Base-by-base conservation (phyloP, 257 asterid genomes). In the Salvia splendens region DNA sequence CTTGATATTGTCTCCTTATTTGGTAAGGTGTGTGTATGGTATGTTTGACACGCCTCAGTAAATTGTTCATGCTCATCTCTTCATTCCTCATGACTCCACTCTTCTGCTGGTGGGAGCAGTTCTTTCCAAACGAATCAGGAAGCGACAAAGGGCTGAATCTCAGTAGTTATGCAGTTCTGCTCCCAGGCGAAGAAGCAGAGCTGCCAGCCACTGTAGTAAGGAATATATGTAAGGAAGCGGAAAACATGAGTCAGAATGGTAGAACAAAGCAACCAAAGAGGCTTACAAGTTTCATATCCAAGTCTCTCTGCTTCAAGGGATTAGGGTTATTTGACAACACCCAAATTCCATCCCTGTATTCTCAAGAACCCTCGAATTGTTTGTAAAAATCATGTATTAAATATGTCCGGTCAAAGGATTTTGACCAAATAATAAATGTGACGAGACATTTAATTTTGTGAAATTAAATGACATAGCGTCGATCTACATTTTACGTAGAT, bases 101-200 rank as follows among this genome's bases (percentile, higher is more conserved):
- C 17, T 9, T 49, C 17, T 5, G 1, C 5, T 47, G n/a, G 8
- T n/a, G 16, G 7, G 10, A 47, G 17, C 8, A 0, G 17, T 7
- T n/a, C 5, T 47, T 3, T 3, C 4, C 52, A 4, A 4, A 12
- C 5, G 17, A n/a, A 47, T 12, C 52, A 0, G 52, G 5, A 1
- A 12, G 11, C 30, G 30, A 49, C 55, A 49, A 49, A 14, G 55
- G 5, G 6, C 55, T 15, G 30, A 49, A 15, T 49, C 30, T 49
- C 12, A 49, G 11, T 32, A 36, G 17, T 3, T 77, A 60, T 46
- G 76, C 77, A 46, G 61, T 84, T 56, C 72, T 75, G 10, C 85
- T 81, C 4, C 82, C 82, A 41, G 68, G 77, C 0, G 84, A 84
- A 69, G 84, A 84, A 69, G 40, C 32, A 0, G 71, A 67, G 52